Conservation (phyloP, 306 rosid species). For the Cucurbita moschata region DNA sequence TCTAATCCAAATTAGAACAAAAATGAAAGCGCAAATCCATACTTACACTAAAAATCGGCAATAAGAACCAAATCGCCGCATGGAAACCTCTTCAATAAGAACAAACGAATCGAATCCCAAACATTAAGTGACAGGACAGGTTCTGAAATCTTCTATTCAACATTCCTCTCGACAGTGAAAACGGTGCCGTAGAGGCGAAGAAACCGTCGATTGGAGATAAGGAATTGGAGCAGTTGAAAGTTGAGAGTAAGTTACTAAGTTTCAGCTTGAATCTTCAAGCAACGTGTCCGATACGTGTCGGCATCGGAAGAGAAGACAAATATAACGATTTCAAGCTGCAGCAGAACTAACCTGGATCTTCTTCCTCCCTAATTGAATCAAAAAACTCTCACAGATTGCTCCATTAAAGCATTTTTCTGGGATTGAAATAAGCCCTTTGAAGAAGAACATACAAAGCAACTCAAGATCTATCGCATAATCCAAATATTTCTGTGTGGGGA, state of each 20-base stretch:
- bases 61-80: background rate
- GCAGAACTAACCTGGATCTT: background rate
- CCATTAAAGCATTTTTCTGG: background rate
- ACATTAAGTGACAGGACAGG: background rate
- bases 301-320: background rate
- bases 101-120: background rate
- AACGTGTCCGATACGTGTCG: constrained; percentile 4
- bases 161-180: background rate
- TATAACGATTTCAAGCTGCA: background rate
- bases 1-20: background rate
- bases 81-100: background rate
- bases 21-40: background rate
- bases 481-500: background rate
- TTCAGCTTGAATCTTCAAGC: background rate
- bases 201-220: constrained; percentile 8
- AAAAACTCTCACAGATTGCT: background rate
- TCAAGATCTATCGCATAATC: background rate
- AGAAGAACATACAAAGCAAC: background rate
- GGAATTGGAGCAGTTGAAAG: background rate
- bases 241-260: background rate
- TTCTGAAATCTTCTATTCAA: background rate
- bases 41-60: background rate
- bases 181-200: constrained; percentile 9
- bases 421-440: background rate
- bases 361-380: background rate